Percentiles rank a stretch among this genome's conserved stretches.
Evolutionary conservation across 768 basidiomycete species (phyloP).

Genomic region (Phylloporus sp.): DNA sequence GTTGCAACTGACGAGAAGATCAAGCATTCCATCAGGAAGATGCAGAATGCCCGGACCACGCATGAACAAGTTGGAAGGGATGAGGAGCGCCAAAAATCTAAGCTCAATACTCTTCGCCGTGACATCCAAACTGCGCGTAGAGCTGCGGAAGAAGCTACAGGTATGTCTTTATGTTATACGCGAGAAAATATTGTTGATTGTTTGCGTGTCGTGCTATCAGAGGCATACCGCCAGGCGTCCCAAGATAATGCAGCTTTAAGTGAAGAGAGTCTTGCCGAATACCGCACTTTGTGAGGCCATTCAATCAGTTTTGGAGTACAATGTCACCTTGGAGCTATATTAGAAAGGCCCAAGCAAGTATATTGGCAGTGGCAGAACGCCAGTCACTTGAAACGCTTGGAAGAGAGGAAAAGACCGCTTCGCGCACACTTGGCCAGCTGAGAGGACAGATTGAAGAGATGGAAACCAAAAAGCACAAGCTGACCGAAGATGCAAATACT

Average conservation of each 20-base stretch:
- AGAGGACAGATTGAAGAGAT: conserved; percentile 67
- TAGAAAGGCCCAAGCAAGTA: conserved; percentile 76
- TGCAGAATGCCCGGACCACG: conserved; percentile 61
- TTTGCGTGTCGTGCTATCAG: conserved; percentile 34
- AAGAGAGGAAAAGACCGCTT: conserved; percentile 75
- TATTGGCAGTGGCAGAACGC: conserved; percentile 81
- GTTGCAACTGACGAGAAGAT: conserved; percentile 84
- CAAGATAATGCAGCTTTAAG: conserved; percentile 73
- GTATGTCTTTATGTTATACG: conserved; percentile 35
- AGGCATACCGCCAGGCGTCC: conserved; percentile 68
- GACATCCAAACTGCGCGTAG: conserved; percentile 64
- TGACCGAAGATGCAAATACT: conserved; percentile 47
- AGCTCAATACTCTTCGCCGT: conserved; percentile 50
- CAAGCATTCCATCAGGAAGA: conserved; percentile 75
- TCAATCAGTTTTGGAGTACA: neutral
- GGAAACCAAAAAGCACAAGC: conserved; percentile 50
- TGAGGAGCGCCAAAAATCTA: conserved; percentile 44
- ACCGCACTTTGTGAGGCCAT: conserved; percentile 34
- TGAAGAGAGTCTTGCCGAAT: conserved; percentile 83
- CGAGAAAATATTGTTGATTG: neutral
- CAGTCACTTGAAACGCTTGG: conserved; percentile 75
- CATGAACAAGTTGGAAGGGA: conserved; percentile 63
- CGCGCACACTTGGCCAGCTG: conserved; percentile 58
- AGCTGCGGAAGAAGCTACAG: conserved; percentile 75
- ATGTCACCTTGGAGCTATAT: conserved; percentile 4